These are phyloP conservation scores for Talaromyces sp. DNA, from an alignment of 2,329 filamentous ascomycete species.

Conservation along the genomic window DNA sequence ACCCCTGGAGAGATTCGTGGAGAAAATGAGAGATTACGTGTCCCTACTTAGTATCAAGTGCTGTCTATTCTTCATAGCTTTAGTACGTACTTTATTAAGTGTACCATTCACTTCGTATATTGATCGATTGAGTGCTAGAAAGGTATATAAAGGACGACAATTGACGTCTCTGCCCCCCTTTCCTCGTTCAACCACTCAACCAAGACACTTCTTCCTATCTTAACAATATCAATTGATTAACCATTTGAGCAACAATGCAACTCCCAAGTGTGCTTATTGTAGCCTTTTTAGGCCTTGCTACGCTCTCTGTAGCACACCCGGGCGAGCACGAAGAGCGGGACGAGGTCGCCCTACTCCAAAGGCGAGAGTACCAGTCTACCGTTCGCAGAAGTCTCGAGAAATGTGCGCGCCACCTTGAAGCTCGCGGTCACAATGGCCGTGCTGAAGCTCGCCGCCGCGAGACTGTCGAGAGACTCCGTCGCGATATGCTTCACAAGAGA, in stretches of 20 bases:
- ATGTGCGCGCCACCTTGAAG: slow-evolving; percentile 24
- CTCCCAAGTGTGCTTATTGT: not conserved
- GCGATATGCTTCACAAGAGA: not conserved
- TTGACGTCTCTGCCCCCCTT: not conserved
- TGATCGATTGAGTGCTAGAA: not conserved
- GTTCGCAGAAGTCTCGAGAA: slow-evolving; percentile 23
- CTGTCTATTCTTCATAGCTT: not conserved
- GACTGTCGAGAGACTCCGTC: slow-evolving; percentile 14
- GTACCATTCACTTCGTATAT: not conserved
- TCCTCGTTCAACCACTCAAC: not conserved
- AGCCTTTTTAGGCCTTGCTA: not conserved
- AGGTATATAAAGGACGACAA: not conserved
- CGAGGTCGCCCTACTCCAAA: not conserved
- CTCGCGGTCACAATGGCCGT: slow-evolving; percentile 24
- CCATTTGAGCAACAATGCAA: not conserved
- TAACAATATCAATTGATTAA: not conserved
- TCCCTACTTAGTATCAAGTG: not conserved
- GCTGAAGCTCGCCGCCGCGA: slow-evolving; percentile 25
- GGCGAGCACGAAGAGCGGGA: not conserved
- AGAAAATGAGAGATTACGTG: not conserved
- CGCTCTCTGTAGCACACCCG: not conserved
- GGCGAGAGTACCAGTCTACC: slow-evolving; percentile 22
- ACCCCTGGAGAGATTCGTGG: not conserved
- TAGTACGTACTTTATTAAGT: not conserved
- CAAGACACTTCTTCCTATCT: not conserved